These are phyloP conservation scores for Ophiostoma sp. DNA, from an alignment of 2,329 filamentous ascomycete genomes.

Conservation along the genomic window DNA sequence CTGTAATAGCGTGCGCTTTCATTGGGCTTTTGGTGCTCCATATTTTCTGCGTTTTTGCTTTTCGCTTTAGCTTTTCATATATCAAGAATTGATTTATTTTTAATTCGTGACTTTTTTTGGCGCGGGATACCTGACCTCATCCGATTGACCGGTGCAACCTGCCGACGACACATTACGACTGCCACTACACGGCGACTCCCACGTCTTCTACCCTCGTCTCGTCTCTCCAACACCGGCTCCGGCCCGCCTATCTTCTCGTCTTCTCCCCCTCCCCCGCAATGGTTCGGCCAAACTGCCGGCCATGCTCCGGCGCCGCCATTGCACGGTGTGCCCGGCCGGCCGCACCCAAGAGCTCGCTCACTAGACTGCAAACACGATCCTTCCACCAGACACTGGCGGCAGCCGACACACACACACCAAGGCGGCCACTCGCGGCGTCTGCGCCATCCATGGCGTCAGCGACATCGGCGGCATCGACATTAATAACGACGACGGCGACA, in stretches of 20 bases:
- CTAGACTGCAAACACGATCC: conserved; percentile 5
- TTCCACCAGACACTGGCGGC: not conserved
- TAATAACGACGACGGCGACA: not conserved
- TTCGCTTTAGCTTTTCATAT: not conserved
- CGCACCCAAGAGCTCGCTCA: not conserved
- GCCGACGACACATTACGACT: not conserved
- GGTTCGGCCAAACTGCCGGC: conserved; percentile 47
- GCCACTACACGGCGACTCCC: not conserved
- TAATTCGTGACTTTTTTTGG: not conserved
- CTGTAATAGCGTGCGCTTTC: conserved; percentile 3
- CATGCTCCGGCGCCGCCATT: conserved; percentile 38
- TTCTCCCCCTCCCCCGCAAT: conserved; percentile 32
- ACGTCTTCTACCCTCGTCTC: not conserved
- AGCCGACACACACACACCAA: not conserved
- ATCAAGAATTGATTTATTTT: not conserved
- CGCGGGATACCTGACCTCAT: too few relatives aligned
- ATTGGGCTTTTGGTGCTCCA: not conserved
- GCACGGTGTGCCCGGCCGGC: conserved; percentile 30
- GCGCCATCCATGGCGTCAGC: too few relatives aligned
- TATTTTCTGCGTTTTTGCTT: not conserved
- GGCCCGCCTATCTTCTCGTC: not conserved
- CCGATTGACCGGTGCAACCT: too few relatives aligned
- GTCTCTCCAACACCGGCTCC: too few relatives aligned
- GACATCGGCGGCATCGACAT: not conserved
- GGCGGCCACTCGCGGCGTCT: too few relatives aligned